Evolutionary conservation across 805 yeast genomes (phyloP), one percentile per base, ranked within the genome.

Genomic region (Saturnispora mendoncae): DNA sequence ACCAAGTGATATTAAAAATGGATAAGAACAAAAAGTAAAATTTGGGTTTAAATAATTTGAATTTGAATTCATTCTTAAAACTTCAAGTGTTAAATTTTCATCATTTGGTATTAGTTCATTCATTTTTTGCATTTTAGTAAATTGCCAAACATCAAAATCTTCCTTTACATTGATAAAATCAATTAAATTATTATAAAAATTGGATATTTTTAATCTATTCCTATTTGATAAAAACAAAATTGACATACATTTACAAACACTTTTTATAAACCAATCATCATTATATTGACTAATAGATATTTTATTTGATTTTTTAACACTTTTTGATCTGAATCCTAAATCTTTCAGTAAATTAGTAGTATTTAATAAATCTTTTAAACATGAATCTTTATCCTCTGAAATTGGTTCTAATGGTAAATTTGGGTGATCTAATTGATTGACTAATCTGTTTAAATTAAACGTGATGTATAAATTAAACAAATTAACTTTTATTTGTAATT

Each of bases 81-180:
- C 25, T 70, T 68, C 18, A 74, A 62, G 46, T 71, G 72, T 34
- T 69, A 75, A 32, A 70, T 60, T 1, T 70, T 72, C 50, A 42
- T 63, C 66, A 10, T 72, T 41, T 2, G 61, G 51, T 31, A 51
- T 43, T 19, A 10, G 32, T 33, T 54, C 51, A 35, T 48, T 51
- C 33, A 46, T 35, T 8, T 27, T 47, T 2, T 47, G 38, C 19
- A 62, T 54, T 47, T 60, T 49, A 46, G 61, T 57, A 50, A 68
- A 67, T 46, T 80, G 84, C 97, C 97, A 90, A 1, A 74, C 67
- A 51, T 84, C 94, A 61, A 82, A 92, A 59, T 90, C 98, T 41
- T 76, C 72, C 43, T 70, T 76, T 26, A 84, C 69, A 51, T 84
- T 84, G 19, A 85, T 77, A 56, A 69, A 84, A 57, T 90, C 97